Conservation (phyloP, 1,139 yeast species). For the Yamadazyma pseudoaaseri region DNA sequence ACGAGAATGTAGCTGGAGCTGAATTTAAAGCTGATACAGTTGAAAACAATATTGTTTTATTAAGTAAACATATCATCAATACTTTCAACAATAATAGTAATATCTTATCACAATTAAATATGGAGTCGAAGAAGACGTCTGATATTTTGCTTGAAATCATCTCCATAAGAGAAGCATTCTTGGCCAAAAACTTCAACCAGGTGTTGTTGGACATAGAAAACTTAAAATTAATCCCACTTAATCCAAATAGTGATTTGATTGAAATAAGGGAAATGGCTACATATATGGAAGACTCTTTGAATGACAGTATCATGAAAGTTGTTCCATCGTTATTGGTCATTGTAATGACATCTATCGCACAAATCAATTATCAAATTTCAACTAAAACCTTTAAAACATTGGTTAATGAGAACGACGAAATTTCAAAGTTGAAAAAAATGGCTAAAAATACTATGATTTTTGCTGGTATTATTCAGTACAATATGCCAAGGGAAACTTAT, state of each 20-base stretch:
- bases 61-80: conserved; percentile 57
- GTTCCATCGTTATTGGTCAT: conserved; percentile 79
- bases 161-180: conserved; percentile 62
- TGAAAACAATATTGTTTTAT: conserved; percentile 50
- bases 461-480: conserved; percentile 94
- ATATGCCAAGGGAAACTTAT: conserved; percentile 91
- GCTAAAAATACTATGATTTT: conserved; percentile 90
- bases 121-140: conserved; percentile 60
- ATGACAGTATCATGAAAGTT: conserved; percentile 73
- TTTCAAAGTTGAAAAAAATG: conserved; percentile 54
- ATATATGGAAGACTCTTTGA: conserved; percentile 45
- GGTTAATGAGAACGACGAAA: conserved; percentile 54
- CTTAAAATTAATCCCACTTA: conserved; percentile 66
- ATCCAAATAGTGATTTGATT: conserved; percentile 36
- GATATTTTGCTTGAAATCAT: conserved; percentile 64
- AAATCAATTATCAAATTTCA: conserved; percentile 50
- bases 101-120: conserved; percentile 44
- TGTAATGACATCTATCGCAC: conserved; percentile 76
- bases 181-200: conserved; percentile 57
- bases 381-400: conserved; percentile 48
- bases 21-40: conserved; percentile 28
- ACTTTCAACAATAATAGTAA: conserved; percentile 52
- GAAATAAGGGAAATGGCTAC: conserved; percentile 42
- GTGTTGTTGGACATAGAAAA: conserved; percentile 57
- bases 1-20: conserved; percentile 25